Conservation (phyloP, 805 yeast genomes). For the Myxozyma nipponensis region DNA sequence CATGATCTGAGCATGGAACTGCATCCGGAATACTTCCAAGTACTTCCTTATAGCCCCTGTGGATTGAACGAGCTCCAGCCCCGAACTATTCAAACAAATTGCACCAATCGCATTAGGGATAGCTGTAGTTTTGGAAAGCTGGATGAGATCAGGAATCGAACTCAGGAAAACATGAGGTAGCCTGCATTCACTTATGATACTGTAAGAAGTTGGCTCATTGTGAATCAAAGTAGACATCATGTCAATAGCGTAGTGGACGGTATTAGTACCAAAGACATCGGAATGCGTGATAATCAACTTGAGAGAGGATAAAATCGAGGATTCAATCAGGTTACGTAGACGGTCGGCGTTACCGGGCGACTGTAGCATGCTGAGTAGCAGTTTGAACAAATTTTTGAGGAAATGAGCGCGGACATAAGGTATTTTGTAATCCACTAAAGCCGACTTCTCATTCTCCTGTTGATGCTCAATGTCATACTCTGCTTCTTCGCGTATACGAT, state of each 20-base stretch:
- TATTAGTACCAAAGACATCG: slow-evolving; percentile 59
- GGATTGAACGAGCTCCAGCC: slow-evolving; percentile 53
- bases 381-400: slow-evolving; percentile 57
- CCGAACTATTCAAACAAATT: slow-evolving; percentile 69
- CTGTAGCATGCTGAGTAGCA: slow-evolving; percentile 59
- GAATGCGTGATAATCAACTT: slow-evolving; percentile 57
- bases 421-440: slow-evolving; percentile 32
- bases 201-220: slow-evolving; percentile 85
- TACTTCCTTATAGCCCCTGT: slow-evolving; percentile 41
- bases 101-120: slow-evolving; percentile 80
- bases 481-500: slow-evolving; percentile 60
- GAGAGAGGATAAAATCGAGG: slow-evolving; percentile 63
- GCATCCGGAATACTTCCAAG: slow-evolving; percentile 50
- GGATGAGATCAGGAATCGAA: slow-evolving; percentile 52
- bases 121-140: slow-evolving; percentile 50
- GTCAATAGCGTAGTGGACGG: slow-evolving; percentile 58
- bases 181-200: slow-evolving; percentile 72
- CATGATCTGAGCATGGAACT: slow-evolving; percentile 51
- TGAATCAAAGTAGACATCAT: slow-evolving; percentile 70
- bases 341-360: slow-evolving; percentile 75
- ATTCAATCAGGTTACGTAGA: slow-evolving; percentile 79
- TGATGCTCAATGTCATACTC: slow-evolving; percentile 31
- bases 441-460: slow-evolving; percentile 16
- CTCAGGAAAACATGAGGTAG: slow-evolving; percentile 62
- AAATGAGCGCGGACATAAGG: slow-evolving; percentile 38